Evolutionary conservation across 805 yeast species (phyloP).

Genomic region (Sugiyamaella chiloensis): DNA sequence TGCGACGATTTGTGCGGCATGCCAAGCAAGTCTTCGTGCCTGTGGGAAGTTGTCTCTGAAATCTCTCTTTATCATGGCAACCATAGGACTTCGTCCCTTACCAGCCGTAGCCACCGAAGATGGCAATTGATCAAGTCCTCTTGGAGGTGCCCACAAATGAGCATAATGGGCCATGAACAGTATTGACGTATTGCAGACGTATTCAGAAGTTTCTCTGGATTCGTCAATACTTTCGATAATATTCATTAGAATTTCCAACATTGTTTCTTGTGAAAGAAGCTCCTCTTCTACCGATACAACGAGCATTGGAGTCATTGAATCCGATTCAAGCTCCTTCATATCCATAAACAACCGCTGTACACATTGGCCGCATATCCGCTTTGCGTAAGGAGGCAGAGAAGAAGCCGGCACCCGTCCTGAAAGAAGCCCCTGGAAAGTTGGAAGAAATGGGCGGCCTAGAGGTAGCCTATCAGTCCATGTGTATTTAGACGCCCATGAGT

Average conservation of each 20-base stretch:
- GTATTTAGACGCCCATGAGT: constrained; percentile 2
- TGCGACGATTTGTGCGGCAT: constrained; percentile 24
- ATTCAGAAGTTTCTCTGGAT: background rate
- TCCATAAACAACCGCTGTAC: constrained; percentile 24
- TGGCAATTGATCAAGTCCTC: constrained; percentile 18
- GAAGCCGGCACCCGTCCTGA: background rate
- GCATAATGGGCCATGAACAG: constrained; percentile 2
- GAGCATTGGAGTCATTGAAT: constrained; percentile 4
- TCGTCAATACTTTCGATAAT: background rate
- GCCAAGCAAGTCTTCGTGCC: constrained; percentile 25
- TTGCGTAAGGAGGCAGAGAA: constrained; percentile 9
- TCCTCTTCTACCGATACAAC: background rate
- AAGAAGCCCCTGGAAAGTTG: constrained; percentile 12
- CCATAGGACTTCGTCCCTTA: background rate
- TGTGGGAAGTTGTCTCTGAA: constrained; percentile 17
- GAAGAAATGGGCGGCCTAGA: constrained; percentile 12
- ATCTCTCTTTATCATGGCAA: constrained; percentile 2
- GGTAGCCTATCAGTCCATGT: background rate
- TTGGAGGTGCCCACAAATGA: constrained; percentile 11
- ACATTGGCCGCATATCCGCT: constrained; percentile 22
- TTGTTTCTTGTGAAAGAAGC: background rate
- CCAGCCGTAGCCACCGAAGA: constrained; percentile 8
- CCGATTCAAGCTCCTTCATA: constrained; percentile 23
- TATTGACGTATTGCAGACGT: background rate
- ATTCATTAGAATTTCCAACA: background rate